Percentiles rank a stretch among this genome's conserved stretches.
Conservation (phyloP, 768 basidiomycete species). For the Strobilomyces echinocephalus region DNA sequence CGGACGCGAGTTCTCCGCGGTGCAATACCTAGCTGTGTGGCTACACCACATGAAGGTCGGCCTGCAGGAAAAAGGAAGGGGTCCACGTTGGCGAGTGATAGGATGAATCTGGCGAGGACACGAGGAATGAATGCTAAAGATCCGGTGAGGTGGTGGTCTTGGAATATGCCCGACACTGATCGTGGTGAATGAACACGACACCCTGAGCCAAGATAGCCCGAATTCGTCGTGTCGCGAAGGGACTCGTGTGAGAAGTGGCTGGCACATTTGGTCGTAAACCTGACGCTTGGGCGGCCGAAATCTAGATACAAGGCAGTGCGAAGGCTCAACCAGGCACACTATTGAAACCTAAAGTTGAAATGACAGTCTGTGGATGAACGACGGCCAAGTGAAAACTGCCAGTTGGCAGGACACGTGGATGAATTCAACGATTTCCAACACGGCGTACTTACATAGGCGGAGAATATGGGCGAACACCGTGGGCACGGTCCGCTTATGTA, state of each 20-base stretch:
- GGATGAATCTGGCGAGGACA: constrained; percentile 14
- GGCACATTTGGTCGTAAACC: constrained; percentile 9
- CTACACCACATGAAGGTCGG: constrained; percentile 85
- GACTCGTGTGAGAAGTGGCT: constrained; percentile 1
- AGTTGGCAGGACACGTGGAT: too few species aligned
- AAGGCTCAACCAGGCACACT: constrained; percentile 15
- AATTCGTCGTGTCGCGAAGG: constrained; percentile 1
- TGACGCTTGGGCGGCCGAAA: constrained; percentile 15
- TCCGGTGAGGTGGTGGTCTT: not conserved
- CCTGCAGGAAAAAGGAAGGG: constrained; percentile 71
- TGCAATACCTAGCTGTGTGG: constrained; percentile 77
- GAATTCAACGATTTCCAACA: too few species aligned
- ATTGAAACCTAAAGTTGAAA: not conserved
- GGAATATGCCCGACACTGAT: constrained; percentile 22
- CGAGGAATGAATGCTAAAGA: constrained; percentile 12
- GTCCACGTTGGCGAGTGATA: constrained; percentile 35
- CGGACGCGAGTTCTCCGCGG: constrained; percentile 81
- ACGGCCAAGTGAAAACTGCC: too few species aligned
- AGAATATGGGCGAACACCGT: too few species aligned
- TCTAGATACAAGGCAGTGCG: constrained; percentile 23
- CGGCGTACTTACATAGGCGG: too few species aligned
- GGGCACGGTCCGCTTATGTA: too few species aligned
- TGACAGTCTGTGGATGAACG: too few species aligned
- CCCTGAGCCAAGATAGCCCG: constrained; percentile 6
- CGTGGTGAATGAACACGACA: not conserved